These are phyloP conservation scores for Hortaea sp. DNA, from an alignment of 2,329 filamentous ascomycete species.

Conservation along the genomic window DNA sequence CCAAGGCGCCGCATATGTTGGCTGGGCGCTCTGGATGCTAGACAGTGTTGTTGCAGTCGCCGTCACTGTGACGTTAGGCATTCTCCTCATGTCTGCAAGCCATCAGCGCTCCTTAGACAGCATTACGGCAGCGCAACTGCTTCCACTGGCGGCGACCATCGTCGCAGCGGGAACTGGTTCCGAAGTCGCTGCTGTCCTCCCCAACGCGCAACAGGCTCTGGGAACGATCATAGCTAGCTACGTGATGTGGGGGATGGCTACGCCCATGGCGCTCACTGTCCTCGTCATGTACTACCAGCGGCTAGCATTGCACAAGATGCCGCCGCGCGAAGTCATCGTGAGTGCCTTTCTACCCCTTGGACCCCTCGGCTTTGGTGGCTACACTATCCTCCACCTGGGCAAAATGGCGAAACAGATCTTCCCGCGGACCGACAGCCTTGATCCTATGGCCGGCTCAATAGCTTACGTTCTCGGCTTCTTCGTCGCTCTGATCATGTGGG, in stretches of 20 bases:
- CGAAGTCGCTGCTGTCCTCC: conserved; percentile 52
- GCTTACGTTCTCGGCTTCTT: conserved; percentile 51
- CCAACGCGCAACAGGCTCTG: conserved; percentile 45
- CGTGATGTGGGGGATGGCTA: conserved; percentile 58
- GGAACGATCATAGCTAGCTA: conserved; percentile 55
- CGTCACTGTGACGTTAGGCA: conserved; percentile 17
- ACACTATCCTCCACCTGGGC: conserved; percentile 44
- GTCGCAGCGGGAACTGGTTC: conserved; percentile 56
- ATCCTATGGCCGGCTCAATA: conserved; percentile 38
- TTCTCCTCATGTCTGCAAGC: conserved; percentile 32
- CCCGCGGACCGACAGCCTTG: conserved; percentile 16
- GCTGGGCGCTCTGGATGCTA: conserved; percentile 42
- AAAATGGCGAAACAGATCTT: conserved; percentile 35
- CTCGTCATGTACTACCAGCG: conserved; percentile 62
- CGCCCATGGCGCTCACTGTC: conserved; percentile 50
- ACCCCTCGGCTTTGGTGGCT: conserved; percentile 57
- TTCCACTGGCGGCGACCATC: conserved; percentile 58
- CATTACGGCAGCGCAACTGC: conserved; percentile 55
- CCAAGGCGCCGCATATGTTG: conserved; percentile 37
- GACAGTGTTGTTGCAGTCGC: conserved; percentile 36
- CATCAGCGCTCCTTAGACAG: conserved; percentile 34
- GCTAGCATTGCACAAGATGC: conserved; percentile 56
- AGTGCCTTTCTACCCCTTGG: conserved; percentile 59
- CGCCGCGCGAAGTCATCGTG: conserved; percentile 57
- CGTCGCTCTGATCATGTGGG: conserved; percentile 47